Evolutionary conservation across 805 yeast genomes (phyloP), one percentile per base, ranked within the genome.

Genomic region (Grigorovia humatica): DNA sequence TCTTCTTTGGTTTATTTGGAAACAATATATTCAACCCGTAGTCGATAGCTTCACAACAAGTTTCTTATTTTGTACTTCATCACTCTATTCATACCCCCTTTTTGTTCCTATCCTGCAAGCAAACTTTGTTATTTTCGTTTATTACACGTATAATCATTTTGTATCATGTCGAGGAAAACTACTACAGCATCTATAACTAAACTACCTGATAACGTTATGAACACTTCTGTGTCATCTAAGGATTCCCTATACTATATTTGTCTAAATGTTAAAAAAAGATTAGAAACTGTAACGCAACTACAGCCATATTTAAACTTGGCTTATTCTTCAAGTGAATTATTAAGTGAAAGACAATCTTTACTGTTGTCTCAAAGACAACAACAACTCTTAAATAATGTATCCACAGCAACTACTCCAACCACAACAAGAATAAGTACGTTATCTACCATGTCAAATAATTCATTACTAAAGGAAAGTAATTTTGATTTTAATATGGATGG

Each of bases 161-260:
- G 15, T 3, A 32, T 11, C 8, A 32, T 32, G 38, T 32, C 38
- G 15, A 32, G 38, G 15, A 32, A 32, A 32, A 32, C 11, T 32
- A 32, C 38, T 5, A 32, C 38, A 11, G 38, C 38, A 32, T 32
- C 38, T 32, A 32, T 32, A 2, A 32, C 38, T 11, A 32, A 32
- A 32, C 15, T 32, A 13, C 64, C 68, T 12, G 61, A 62, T 44
- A 62, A 76, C 66, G 73, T 79, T 47, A 79, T 86, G 80, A 86
- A 85, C 67, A 75, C 75, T 57, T 76, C 74, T 54, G 85, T 85
- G 5, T 70, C 76, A 20, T 79, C 81, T 19, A 70, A 74, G 48
- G 90, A 83, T 54, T 88, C 90, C 38, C 69, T 88, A 27, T 86
- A 79, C 64, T 82, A 82, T 64, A 77, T 85, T 42, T 81, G 93